Evolutionary conservation across 257 asterid species (phyloP).

Genomic region (Solanum stenotomum): DNA sequence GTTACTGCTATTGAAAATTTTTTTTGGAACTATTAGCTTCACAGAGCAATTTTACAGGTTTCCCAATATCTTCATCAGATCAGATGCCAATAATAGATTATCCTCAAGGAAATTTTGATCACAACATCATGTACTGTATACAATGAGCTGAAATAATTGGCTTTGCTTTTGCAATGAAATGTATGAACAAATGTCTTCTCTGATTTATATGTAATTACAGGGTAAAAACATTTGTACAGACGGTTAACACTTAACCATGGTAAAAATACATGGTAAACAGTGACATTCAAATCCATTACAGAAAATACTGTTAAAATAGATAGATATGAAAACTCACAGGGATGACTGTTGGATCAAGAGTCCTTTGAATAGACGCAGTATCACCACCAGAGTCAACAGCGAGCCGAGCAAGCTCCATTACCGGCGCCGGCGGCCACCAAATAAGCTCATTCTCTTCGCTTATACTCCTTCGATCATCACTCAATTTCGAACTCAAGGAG

Average conservation of each 20-base stretch:
- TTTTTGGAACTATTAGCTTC: not conserved
- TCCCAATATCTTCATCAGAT: no score
- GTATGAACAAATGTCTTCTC: no score
- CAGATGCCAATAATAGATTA: no score
- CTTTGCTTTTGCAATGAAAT: not conserved
- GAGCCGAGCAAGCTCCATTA: conserved; percentile 78
- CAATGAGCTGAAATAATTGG: not conserved
- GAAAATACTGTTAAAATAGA: not conserved
- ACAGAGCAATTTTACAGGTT: not conserved
- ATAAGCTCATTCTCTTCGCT: conserved; percentile 35
- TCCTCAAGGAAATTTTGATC: not conserved
- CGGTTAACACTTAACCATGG: no score
- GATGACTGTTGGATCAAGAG: conserved; percentile 62
- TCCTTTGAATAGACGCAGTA: conserved; percentile 59
- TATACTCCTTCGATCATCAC: conserved; percentile 4
- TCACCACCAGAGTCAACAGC: conserved; percentile 79
- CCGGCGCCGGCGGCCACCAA: conserved; percentile 64
- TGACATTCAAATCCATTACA: not conserved
- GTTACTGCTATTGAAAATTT: not conserved
- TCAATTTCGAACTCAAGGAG: conserved; percentile 13
- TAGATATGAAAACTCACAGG: conserved; percentile 22
- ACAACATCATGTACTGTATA: not conserved
- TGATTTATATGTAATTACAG: no score
- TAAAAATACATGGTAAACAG: no score
- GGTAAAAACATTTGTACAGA: no score